phyloP scores from a whole-genome alignment of 1,284 basidiomycete genomes.

The Heterobasidion irregulare region DNA sequence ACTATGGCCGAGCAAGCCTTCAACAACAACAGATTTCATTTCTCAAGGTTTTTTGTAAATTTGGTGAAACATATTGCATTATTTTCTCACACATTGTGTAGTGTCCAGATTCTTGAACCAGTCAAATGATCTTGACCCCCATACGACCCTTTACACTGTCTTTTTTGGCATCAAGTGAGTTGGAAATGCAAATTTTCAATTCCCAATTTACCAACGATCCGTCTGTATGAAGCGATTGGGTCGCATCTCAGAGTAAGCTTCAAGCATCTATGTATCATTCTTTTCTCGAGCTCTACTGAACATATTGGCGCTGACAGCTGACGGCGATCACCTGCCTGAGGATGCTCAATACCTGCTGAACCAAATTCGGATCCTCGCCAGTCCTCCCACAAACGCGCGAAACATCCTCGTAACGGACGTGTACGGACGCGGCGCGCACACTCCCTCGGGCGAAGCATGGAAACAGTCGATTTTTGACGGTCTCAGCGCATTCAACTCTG shows the following conservation, averaged over 20 bases:
- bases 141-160: constrained; percentile 24
- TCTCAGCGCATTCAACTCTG: constrained; percentile 13
- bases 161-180: constrained; percentile 31
- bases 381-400: constrained; percentile 20
- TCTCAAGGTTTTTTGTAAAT: constrained; percentile 20
- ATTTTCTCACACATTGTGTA: not conserved
- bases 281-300: constrained; percentile 13
- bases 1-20: constrained; percentile 22
- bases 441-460: constrained; percentile 19
- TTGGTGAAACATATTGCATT: not conserved
- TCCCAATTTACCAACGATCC: not conserved
- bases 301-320: not conserved
- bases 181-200: not conserved
- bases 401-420: constrained; percentile 23
- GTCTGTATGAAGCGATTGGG: constrained; percentile 17
- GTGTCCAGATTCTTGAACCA: constrained; percentile 22
- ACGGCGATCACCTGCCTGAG: not conserved
- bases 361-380: constrained; percentile 21
- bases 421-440: constrained; percentile 20
- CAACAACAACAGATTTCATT: constrained; percentile 22
- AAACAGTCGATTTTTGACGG: constrained; percentile 21
- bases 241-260: not conserved
- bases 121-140: constrained; percentile 21
- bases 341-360: constrained; percentile 24
- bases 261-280: constrained; percentile 22